Evolutionary conservation across 805 yeast genomes (phyloP), one percentile per base, ranked within the genome.

Genomic region (Ogataea glucozyma): DNA sequence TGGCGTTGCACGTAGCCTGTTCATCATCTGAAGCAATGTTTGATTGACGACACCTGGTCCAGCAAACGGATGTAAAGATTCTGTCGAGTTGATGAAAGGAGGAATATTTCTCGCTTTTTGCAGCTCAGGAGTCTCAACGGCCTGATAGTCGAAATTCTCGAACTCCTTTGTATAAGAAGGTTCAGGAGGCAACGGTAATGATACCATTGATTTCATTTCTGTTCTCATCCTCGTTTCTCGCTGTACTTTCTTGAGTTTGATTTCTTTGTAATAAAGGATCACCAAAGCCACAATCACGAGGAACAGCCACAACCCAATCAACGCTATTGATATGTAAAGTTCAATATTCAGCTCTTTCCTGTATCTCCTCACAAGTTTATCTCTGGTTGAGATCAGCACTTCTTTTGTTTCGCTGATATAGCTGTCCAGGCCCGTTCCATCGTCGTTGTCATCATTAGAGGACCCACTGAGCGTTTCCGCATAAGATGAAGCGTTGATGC

Each of bases 221-320:
- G 18, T 9, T 6, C 4, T 4, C 12, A 16, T n/a, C 19, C 16
- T 17, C 4, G 26, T 22, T 22, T 13, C 20, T 12, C 4, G 6
- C 19, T 9, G 11, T 8, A 19, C 10, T 16, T 8, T 14, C 19
- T 21, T 14, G 13, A 30, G 9, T 6, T 17, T 13, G 20, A 39
- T 46, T 47, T 44, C 51, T 38, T 34, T 44, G 9, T 47, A 6
- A 8, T 41, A 12, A 2, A 56, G 18, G 4, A 62, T 44, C 0
- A 44, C 5, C 13, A 50, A 13, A 8, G 56, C 61, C 3, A 53
- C 18, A 5, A 51, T 3, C 6, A 76, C 35, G 48, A 78, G 79
- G 0, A 71, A 4, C 0, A 69, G 1, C 85, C 86, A 83, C 1
- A 76, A 22, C 0, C 62, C 68, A 1, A 81, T 36, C 0, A 83